Evolutionary conservation across 2,329 filamentous ascomycete genomes (phyloP).

Genomic region (Arthrobotrys musiformis): DNA sequence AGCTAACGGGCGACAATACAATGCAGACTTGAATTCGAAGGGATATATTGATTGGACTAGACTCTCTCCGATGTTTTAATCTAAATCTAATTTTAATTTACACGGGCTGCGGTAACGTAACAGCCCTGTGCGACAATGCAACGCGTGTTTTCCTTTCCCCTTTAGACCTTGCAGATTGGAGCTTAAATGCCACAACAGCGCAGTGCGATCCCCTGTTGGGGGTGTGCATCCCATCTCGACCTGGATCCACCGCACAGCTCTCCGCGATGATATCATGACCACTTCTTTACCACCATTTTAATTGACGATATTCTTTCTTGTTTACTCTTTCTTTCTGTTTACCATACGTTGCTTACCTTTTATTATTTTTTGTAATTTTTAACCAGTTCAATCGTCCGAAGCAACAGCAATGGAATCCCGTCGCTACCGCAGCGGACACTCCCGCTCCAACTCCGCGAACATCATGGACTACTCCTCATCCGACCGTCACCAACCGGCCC

Average conservation of each 20-base stretch:
- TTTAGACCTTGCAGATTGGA: no score
- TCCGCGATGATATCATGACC: neutral
- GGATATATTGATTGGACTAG: neutral
- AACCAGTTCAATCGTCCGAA: neutral
- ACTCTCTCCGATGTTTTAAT: no score
- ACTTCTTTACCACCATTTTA: no score
- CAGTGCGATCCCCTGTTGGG: neutral
- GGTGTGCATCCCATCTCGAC: neutral
- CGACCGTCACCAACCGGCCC: slow-evolving; percentile 45
- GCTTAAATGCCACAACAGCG: slow-evolving; percentile 12
- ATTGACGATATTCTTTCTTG: no score
- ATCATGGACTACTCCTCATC: slow-evolving; percentile 48
- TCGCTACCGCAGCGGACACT: slow-evolving; percentile 46
- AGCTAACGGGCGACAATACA: neutral
- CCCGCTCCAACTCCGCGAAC: slow-evolving; percentile 52
- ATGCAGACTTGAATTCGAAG: neutral
- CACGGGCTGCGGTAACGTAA: no score
- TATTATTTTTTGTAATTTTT: no score
- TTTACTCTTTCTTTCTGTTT: no score
- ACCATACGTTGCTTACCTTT: no score
- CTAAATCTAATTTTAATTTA: no score
- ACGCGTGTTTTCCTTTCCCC: slow-evolving; percentile 32
- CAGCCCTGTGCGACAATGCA: slow-evolving; percentile 31
- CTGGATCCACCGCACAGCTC: neutral
- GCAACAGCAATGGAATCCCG: slow-evolving; percentile 32